Conservation (phyloP, 1,284 basidiomycete species). For the Gymnopus androsaceus region DNA sequence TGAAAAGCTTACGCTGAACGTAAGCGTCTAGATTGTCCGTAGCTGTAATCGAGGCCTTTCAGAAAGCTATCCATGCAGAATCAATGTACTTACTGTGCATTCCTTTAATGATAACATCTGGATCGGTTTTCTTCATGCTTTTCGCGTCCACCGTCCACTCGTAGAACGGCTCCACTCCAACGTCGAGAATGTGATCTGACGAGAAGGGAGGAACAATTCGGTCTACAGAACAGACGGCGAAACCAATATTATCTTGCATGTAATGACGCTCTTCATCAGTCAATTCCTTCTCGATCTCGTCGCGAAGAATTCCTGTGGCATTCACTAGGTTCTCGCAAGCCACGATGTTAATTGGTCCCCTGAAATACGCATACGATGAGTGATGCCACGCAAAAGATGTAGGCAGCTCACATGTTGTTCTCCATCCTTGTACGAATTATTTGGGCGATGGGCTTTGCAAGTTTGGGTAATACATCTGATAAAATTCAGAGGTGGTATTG, state of each 20-base stretch:
- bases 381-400: not conserved
- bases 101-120: constrained; percentile 32
- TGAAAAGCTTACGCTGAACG: constrained; percentile 45
- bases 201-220: constrained; percentile 41
- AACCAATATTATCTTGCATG: constrained; percentile 32
- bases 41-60: no score
- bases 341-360: constrained; percentile 36
- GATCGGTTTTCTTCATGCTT: constrained; percentile 27
- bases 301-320: constrained; percentile 34
- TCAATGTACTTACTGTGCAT: constrained; percentile 29
- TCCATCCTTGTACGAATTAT: constrained; percentile 23
- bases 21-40: constrained; percentile 33
- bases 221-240: constrained; percentile 44
- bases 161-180: constrained; percentile 42
- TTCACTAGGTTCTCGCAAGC: constrained; percentile 44
- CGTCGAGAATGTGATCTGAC: constrained; percentile 31
- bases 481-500: not conserved
- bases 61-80: not conserved
- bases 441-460: constrained; percentile 28
- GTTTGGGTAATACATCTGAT: constrained; percentile 23
- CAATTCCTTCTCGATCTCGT: constrained; percentile 30
- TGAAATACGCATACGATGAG: constrained; percentile 9
- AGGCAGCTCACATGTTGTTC: constrained; percentile 4
- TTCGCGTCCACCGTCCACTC: constrained; percentile 41
- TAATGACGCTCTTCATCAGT: constrained; percentile 29